Conservation (phyloP, 2,329 filamentous ascomycete species). For the Venturia nashicola region DNA sequence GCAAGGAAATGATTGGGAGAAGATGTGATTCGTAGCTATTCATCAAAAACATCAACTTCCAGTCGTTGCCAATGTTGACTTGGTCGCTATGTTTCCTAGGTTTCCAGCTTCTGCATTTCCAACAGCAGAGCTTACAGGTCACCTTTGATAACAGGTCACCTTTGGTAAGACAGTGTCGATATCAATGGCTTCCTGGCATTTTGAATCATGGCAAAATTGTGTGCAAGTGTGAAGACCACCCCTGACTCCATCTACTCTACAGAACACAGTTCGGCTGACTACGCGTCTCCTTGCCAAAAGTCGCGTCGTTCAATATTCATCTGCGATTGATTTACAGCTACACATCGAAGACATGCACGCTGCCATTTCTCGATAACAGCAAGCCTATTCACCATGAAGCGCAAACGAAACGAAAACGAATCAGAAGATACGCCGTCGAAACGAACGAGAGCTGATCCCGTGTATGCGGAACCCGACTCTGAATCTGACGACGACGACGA, state of each 20-base stretch:
- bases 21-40: neutral
- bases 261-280: no score
- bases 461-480: neutral
- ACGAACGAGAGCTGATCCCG: neutral
- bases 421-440: conserved; percentile 7
- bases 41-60: no score
- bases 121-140: no score
- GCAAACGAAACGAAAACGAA: conserved; percentile 1
- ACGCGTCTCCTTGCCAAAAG: neutral
- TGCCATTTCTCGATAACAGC: neutral
- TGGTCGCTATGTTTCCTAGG: no score
- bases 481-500: neutral
- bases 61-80: no score
- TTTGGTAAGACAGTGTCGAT: neutral
- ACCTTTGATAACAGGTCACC: no score
- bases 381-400: neutral
- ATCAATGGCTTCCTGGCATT: neutral
- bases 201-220: neutral
- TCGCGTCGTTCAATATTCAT: neutral
- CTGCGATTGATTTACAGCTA: neutral
- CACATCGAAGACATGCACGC: neutral
- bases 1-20: conserved; percentile 32
- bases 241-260: neutral
- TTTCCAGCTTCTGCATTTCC: no score
- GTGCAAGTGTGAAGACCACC: neutral